Percentiles rank a stretch among this genome's conserved stretches.
Conservation (phyloP, 108 stramenopile species). For the Pseudonitzschia multiseries region DNA sequence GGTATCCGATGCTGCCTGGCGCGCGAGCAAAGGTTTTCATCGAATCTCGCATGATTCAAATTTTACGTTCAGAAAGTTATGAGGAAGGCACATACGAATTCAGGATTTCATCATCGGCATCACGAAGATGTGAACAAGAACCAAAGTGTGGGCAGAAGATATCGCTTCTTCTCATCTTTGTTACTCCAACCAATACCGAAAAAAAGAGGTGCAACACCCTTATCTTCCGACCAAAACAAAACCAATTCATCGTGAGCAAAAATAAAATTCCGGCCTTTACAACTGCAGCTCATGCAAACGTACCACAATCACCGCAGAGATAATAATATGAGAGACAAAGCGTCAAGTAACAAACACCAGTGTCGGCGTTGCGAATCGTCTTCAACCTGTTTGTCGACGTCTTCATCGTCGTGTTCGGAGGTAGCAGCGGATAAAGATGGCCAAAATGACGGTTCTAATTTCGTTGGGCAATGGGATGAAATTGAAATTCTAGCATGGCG, state of each 20-base stretch:
- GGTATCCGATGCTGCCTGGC: too few species aligned
- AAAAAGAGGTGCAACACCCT: too few species aligned
- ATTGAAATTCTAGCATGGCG: background rate
- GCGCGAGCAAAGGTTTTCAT: too few species aligned
- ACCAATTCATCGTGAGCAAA: too few species aligned
- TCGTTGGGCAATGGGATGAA: background rate
- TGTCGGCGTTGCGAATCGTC: background rate
- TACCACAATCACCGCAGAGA: background rate
- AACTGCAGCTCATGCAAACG: too few species aligned
- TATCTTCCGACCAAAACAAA: too few species aligned
- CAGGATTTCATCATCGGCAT: background rate
- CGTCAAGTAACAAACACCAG: background rate
- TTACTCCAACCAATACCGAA: background rate
- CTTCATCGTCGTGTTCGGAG: background rate
- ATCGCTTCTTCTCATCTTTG: background rate
- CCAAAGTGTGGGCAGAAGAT: background rate
- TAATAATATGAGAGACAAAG: background rate
- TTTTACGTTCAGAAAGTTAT: background rate
- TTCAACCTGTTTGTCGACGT: background rate
- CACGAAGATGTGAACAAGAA: background rate
- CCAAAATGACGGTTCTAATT: background rate
- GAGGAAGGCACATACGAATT: too few species aligned
- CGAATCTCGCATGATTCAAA: too few species aligned
- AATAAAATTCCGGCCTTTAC: too few species aligned
- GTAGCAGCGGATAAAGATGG: background rate